Conservation (phyloP, 768 basidiomycete species). For the Termitomyces sp. region DNA sequence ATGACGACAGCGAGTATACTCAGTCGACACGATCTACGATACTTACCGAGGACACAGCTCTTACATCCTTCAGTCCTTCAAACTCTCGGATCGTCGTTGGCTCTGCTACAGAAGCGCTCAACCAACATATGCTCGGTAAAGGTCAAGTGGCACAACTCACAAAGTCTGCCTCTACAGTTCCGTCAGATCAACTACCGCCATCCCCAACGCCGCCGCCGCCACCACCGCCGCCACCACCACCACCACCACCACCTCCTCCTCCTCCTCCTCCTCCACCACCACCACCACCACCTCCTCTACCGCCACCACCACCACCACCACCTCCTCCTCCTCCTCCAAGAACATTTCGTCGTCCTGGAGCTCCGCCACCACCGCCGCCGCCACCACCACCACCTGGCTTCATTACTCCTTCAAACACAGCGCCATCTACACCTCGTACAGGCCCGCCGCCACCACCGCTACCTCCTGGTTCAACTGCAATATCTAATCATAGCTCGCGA, state of each 20-base stretch:
- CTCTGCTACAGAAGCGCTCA: constrained; percentile 58
- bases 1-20: constrained; percentile 52
- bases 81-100: constrained; percentile 33
- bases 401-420: constrained; percentile 13
- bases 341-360: constrained; percentile 17
- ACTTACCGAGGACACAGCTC: constrained; percentile 46
- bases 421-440: constrained; percentile 21
- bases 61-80: constrained; percentile 52
- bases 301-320: constrained; percentile 20
- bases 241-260: neutral
- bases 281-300: constrained; percentile 12
- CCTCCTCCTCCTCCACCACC: neutral
- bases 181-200: constrained; percentile 17
- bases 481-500: constrained; percentile 33
- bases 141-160: constrained; percentile 35
- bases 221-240: neutral
- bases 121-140: constrained; percentile 48
- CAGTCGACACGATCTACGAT: constrained; percentile 37
- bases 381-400: constrained; percentile 29
- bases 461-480: constrained; percentile 28
- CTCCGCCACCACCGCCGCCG: constrained; percentile 29
- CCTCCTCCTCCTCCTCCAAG: constrained; percentile 32
- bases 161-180: constrained; percentile 22
- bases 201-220: neutral
- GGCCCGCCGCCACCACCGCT: constrained; percentile 33